Conservation (phyloP, 306 rosid genomes). For the Mimosa pudica region DNA sequence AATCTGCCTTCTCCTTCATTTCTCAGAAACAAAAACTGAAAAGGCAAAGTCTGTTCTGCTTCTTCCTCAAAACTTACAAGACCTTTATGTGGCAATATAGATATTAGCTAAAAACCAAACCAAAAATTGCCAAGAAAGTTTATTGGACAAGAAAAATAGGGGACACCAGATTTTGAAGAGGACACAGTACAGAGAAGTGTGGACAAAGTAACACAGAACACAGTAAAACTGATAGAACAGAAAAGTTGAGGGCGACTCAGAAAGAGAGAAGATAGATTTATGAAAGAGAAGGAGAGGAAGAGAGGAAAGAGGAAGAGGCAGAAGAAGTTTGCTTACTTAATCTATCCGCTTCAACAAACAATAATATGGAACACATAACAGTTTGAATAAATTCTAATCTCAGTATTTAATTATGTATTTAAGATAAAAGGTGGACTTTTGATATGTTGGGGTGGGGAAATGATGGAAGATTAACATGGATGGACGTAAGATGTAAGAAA, state of each 20-base stretch:
- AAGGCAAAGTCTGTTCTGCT: background rate
- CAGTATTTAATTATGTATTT: background rate
- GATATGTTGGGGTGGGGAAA: slow-evolving; percentile 15
- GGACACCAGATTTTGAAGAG: slow-evolving; percentile 5
- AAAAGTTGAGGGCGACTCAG: slow-evolving; percentile 7
- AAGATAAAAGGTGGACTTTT: background rate
- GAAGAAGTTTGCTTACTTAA: slow-evolving; percentile 31
- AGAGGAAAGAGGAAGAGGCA: background rate
- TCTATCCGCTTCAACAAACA: slow-evolving; percentile 40
- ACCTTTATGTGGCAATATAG: background rate
- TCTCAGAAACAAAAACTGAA: background rate
- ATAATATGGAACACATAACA: slow-evolving; percentile 8
- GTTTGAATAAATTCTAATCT: slow-evolving; percentile 36
- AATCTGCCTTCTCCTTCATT: slow-evolving; percentile 64
- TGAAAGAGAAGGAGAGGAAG: background rate
- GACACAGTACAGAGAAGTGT: background rate
- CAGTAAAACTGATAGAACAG: background rate
- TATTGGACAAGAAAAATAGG: slow-evolving; percentile 23
- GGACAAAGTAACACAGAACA: background rate
- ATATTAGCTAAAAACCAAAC: background rate
- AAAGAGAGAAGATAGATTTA: slow-evolving; percentile 3
- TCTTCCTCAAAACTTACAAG: slow-evolving; percentile 9
- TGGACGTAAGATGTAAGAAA: slow-evolving; percentile 35
- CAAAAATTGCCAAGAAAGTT: background rate
- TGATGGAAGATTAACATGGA: slow-evolving; percentile 14